Evolutionary conservation across 192 early-diverging fungal genomes (phyloP), one percentile per base, ranked within the genome.

Genomic region (Podila horticola): DNA sequence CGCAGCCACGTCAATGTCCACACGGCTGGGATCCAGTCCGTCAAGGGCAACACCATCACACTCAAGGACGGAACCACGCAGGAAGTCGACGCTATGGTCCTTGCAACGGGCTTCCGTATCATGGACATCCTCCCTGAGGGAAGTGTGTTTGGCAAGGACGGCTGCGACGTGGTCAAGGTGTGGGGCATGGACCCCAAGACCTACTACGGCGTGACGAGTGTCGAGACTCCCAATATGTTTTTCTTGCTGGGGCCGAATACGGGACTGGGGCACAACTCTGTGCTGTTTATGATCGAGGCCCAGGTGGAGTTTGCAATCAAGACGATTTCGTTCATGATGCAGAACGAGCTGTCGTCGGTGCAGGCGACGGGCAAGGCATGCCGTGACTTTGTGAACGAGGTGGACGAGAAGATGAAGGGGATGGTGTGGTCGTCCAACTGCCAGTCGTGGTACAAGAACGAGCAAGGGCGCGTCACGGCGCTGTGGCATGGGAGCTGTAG

Each of bases 221-320:
- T 66, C 30, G 89, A 86, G 11, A 87, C 86, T 22, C 90, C 90
- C 15, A 91, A 91, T 59, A 59, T 86, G 45, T 91, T 86, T 62
- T 71, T 86, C 51, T 63, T 90, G 74, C 83, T 89, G 17, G 90
- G 90, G 41, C 88, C 89, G 20, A 64, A 84, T 65, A 75, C 83
- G 50, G 88, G 82, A 9, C 63, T 90, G 3, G 69, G 75, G 17
- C 90, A 90, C 50, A 83, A 84, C 49, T 85, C 84, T 36, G 82
- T 90, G 22, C 51, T 90, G 13, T 76, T 76, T 50, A 87, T 87
- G 76, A 79, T 88, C 34, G 90, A 91, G 71, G 75, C 74, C 1
- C 87, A 88, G 62, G 83, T 88, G 17, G 82, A 88, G 10, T 84
- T 83, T 48, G 84, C 84, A 4, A 67, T 86, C 41, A 58, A 85